Base-by-base conservation (phyloP, 495 filamentous ascomycete genomes). In the Hypoxylon crocopeplum region DNA sequence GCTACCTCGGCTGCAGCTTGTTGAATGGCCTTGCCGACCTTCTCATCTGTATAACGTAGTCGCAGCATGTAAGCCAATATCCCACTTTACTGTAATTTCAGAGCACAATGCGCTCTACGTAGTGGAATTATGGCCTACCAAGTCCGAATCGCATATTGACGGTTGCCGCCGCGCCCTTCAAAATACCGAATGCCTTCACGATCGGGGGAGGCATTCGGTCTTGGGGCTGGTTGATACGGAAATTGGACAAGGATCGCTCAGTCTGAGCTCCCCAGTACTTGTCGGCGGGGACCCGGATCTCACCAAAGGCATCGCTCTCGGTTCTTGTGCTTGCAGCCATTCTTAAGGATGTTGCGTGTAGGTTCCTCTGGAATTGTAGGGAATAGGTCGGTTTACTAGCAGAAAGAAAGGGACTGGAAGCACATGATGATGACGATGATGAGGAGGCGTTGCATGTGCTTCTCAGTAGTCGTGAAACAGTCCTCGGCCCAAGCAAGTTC, bases 231-330 rank as follows among this genome's bases (percentile, higher is more conserved):
- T 98, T 98, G 85, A 98, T 98, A 70, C 88, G 87, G 82, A 98
- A 98, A 81, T 98, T 98, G 70, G 88, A 88, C 75, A 98, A 81
- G 33, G 95, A 98, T 75, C 94, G 86, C 83, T 98, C 90, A 56
- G 94, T 98, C 79, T 98, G 94, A 41, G 94, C 94, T 71, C 94
- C 94, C 94, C 95, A 98, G 83, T 98, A 98, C 81, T 90, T 95
- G 86, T 94, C 91, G 47, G 85, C 82, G 34, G 89, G 83, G 55
- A 98, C 95, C 79, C 92, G 80, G 72, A 98, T 86, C 75, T 97
- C 93, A 71, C 94, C 94, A 76, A 98, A 98, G 72, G 95, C 95
- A 84, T 98, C 94, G 69, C 82, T 92, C 79, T 98, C 94, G 66
- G 86, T 90, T 80, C 94, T 79, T 34, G 84, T 87, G 61, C 65